phyloP scores from a whole-genome alignment of 1,284 basidiomycete species.

The Hemileia vastatrix region DNA sequence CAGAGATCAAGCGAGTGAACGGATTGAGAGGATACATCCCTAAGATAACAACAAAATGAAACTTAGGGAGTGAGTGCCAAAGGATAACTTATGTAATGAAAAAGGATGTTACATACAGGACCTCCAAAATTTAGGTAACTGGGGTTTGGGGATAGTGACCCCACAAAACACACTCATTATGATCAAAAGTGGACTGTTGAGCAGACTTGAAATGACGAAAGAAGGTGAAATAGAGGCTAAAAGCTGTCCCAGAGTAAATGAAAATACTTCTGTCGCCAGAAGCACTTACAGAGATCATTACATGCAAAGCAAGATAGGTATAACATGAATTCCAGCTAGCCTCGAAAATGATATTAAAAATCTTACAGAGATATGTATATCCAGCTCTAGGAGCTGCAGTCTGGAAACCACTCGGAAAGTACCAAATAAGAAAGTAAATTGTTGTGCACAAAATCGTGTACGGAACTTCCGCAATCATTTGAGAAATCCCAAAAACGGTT shows the following conservation, averaged over 20 bases:
- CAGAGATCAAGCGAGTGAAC: conserved; percentile 36
- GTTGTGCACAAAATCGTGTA: conserved; percentile 56
- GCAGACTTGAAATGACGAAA: conserved; percentile 61
- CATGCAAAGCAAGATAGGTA: neutral
- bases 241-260: conserved; percentile 61
- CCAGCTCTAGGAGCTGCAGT: conserved; percentile 50
- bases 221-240: conserved; percentile 68
- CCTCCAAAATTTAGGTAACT: conserved; percentile 61
- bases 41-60: conserved; percentile 21
- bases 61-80: conserved; percentile 48
- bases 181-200: conserved; percentile 62
- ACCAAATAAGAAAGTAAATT: conserved; percentile 58
- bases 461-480: conserved; percentile 73
- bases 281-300: conserved; percentile 44
- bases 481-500: conserved; percentile 69
- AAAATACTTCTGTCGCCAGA: conserved; percentile 64
- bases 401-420: conserved; percentile 56
- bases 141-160: conserved; percentile 51
- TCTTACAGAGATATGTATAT: conserved; percentile 56
- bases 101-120: conserved; percentile 62
- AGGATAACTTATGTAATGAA: conserved; percentile 23
- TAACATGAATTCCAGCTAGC: no score
- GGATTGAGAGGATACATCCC: conserved; percentile 42
- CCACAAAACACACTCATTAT: conserved; percentile 65
- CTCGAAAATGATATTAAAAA: neutral